These are phyloP conservation scores for Eucalyptus brandiana DNA, from an alignment of 345 rosid genomes.

Conservation along the genomic window DNA sequence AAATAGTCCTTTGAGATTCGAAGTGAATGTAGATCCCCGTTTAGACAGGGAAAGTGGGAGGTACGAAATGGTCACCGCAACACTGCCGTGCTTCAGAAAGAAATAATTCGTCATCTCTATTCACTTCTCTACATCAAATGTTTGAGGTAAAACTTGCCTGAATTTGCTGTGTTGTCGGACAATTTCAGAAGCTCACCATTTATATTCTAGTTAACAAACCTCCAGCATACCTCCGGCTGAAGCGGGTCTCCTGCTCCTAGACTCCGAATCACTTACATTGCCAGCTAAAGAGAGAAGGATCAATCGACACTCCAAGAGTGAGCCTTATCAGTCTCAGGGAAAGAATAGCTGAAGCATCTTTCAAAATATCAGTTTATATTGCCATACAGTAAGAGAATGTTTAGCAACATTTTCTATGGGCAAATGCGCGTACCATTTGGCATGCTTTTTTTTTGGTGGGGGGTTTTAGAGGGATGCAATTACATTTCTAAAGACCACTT, in stretches of 20 bases:
- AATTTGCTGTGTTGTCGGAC: background rate
- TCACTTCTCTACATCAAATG: background rate
- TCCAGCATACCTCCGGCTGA: background rate
- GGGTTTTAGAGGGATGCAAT: background rate
- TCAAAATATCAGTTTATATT: background rate
- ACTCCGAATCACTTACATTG: background rate
- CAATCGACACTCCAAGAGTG: background rate
- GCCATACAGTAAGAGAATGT: background rate
- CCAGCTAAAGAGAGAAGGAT: background rate
- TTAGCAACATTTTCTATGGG: background rate
- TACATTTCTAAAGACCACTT: background rate
- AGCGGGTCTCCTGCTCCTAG: background rate
- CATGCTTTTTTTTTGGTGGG: background rate
- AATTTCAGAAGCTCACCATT: background rate
- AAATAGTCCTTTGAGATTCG: conserved; percentile 32
- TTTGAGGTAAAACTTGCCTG: background rate
- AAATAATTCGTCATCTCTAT: background rate
- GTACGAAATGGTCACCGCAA: conserved; percentile 22
- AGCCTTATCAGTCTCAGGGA: background rate
- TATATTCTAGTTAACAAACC: background rate
- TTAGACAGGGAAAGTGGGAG: conserved; percentile 17
- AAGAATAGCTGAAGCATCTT: background rate
- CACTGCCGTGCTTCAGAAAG: conserved; percentile 12
- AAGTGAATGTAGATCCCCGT: conserved; percentile 12
- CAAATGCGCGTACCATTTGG: background rate